Base-by-base conservation (phyloP, 495 filamentous ascomycete genomes). In the Massariosphaeria phaeospora region DNA sequence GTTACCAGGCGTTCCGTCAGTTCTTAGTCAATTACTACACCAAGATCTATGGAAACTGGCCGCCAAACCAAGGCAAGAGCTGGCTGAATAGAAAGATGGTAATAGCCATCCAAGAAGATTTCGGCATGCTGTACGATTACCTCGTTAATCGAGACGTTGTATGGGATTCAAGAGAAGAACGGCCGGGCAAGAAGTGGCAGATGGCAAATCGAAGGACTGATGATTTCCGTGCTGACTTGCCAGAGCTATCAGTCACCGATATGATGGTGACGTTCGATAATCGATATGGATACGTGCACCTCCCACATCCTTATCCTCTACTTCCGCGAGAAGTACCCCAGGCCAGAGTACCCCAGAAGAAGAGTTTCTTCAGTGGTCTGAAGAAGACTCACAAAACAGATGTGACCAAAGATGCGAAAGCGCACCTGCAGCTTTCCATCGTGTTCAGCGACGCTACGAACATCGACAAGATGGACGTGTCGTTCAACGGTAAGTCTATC, bases 111-210 rank as follows among this genome's bases (percentile, higher is more conserved):
- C 80, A 84, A 56, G 74, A 73, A 30, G 84, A 88, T 59, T 86
- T 87, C 49, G 76, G 79, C 13, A 76, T 81, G 3, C 72, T 88
- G 13, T 88, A 86, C 52, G 83, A 87, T 64, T 88, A 85, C 57
- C 72, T 88, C 3, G 83, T 88, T 29, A 82, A 86, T 67, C 75
- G 82, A 2, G 80, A 86, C 44, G 74, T 85, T 10, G 65, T 76
- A 0, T 88, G 84, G 79, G 80, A 84, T 53, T 76, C 75, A 42
- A 72, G 70, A 1, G 76, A 83, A 57, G 76, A 76, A 30, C 70
- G 78, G 10, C 69, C 67, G 1, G 63, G 63, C 27, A 74, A 80
- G 42, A 83, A 83, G 61, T 80, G 81, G 77, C 74, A 78, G 63
- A 83, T 86, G 66, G 75, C 79, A 33, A 75, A 76, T 42, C 72